These are phyloP conservation scores for Barnettozyma populi DNA, from an alignment of 805 yeast genomes.

Conservation along the genomic window DNA sequence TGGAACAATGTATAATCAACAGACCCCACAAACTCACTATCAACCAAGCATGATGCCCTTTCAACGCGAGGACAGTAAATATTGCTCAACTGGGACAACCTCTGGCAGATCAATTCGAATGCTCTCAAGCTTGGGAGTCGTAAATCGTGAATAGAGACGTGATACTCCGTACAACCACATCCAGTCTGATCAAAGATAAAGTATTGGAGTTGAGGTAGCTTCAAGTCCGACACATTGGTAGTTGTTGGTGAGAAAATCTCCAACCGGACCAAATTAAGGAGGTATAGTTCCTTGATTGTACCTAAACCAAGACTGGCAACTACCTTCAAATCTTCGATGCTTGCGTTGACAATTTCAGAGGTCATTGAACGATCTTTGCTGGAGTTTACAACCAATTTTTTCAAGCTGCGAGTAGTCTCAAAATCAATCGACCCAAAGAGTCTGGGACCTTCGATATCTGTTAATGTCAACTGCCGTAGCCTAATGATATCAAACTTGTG, in stretches of 20 bases:
- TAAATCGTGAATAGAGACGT: neutral
- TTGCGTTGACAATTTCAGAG: neutral
- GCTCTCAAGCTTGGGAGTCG: neutral
- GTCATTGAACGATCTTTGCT: neutral
- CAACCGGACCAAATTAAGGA: neutral
- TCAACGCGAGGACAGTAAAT: neutral
- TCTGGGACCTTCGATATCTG: neutral
- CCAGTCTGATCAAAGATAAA: neutral
- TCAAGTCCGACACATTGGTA: neutral
- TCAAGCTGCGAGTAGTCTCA: neutral
- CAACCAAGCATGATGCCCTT: neutral
- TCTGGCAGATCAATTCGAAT: neutral
- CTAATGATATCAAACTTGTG: neutral
- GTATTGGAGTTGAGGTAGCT: neutral
- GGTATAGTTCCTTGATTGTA: neutral
- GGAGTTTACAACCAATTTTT: neutral
- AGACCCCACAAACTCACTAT: neutral
- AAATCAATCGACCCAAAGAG: neutral
- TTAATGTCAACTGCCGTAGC: neutral
- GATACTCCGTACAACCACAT: neutral
- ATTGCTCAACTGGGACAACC: neutral
- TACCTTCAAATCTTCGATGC: neutral
- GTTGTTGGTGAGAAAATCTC: neutral
- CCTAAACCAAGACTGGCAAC: neutral
- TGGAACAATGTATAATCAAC: neutral